A percentile compares a stretch with the other conserved stretches of the same genome.
Evolutionary conservation across 441 rosid species (phyloP).

Genomic region (Populus hybrid): DNA sequence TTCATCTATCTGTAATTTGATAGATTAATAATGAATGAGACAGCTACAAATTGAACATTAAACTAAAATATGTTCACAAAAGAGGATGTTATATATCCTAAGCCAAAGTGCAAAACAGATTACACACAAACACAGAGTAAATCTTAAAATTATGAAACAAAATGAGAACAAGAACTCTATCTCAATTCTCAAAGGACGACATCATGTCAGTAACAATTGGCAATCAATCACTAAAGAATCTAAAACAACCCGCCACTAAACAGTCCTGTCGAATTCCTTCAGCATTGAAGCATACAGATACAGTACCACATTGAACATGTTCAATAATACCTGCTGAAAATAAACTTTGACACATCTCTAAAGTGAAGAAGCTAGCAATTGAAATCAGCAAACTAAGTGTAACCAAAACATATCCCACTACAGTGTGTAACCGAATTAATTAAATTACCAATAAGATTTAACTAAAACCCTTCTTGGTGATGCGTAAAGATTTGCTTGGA

Average conservation of each 20-base stretch:
- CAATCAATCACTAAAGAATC: background rate
- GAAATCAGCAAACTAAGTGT: background rate
- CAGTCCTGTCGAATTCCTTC: background rate
- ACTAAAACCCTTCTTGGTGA: background rate
- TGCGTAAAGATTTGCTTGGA: background rate
- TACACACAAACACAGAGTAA: background rate
- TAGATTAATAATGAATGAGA: background rate
- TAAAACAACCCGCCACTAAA: background rate
- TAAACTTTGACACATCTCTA: background rate
- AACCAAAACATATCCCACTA: background rate
- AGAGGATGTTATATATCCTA: background rate
- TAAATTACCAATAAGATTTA: background rate
- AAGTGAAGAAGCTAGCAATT: background rate
- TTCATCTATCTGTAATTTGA: constrained; percentile 63
- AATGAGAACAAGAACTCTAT: background rate
- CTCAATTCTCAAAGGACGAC: background rate
- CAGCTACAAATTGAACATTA: constrained; percentile 3
- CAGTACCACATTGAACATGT: background rate
- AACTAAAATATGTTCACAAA: background rate
- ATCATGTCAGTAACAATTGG: background rate
- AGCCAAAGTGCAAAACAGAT: background rate
- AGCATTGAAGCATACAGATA: background rate
- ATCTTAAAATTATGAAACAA: background rate
- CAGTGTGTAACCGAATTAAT: background rate
- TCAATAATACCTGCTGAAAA: background rate